Evolutionary conservation across 2,329 filamentous ascomycete species (phyloP), one percentile per base, ranked within the genome.

Genomic region (Calonectria naviculata): DNA sequence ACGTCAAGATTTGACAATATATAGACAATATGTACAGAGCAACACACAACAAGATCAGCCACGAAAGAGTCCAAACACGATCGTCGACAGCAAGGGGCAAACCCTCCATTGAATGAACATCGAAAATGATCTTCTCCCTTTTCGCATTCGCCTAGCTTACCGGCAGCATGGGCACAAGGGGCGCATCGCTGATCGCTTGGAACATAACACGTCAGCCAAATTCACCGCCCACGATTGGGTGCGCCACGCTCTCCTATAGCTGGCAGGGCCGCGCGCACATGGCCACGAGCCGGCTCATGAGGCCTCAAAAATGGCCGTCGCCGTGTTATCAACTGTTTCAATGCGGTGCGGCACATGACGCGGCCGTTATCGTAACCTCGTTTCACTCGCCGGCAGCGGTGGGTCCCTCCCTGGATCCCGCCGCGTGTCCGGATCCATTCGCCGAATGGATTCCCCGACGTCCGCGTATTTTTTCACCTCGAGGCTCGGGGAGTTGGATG

Each of bases 321-420:
- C 29, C 24, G 21, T 24, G 46, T 19, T 17, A 38, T 28, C 6
- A 38, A 9, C 38, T 58, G 21, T 58, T 36, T 58, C 52, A 58
- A 15, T 38, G 52, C n/a, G 17, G 13, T 42, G 36, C 24, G 15
- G 24, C 56, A 44, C 56, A 44, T 61, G 56, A 61, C 56, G 56
- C 56, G 56, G 56, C 56, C 56, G 56, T 61, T 61, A 61, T 61
- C 56, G 56, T 61, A 44, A 61, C 56, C 36, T 61, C 38, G 56
- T 61, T 29, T 61, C 56, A 61, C 56, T 28, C 24, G 29, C 7
- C 38, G 24, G 38, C 15, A 2, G 36, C 17, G 26, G 31, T 54
- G 62, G 62, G 24, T 24, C 62, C 9, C 19, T 28, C 24, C 34
- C 15, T 65, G 17, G 31, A 21, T 13, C 34, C 26, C 36, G 47